phyloP scores from a whole-genome alignment of 2,329 filamentous ascomycete genomes.

The Samsoniella hepiali region DNA sequence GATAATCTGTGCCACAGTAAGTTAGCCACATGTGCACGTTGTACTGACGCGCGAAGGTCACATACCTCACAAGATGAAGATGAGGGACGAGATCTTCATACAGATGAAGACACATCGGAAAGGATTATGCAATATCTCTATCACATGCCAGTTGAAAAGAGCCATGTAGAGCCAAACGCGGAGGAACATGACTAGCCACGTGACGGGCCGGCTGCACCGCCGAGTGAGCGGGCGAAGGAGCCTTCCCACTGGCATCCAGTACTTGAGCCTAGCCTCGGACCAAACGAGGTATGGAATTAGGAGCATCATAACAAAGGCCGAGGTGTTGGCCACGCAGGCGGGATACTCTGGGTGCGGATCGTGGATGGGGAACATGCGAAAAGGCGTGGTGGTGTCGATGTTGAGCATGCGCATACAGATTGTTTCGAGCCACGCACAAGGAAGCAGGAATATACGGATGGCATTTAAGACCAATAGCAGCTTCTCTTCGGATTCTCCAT shows the following conservation, averaged over 20 bases:
- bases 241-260: background rate
- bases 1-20: no score
- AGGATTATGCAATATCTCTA: background rate
- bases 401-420: background rate
- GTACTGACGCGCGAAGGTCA: no score
- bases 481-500: background rate
- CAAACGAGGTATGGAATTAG: background rate
- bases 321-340: background rate
- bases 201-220: background rate
- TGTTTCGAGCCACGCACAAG: background rate
- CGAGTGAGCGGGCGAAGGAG: background rate
- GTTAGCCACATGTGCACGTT: no score
- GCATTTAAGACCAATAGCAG: background rate
- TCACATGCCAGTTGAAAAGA: background rate
- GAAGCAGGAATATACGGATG: background rate
- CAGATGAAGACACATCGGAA: background rate
- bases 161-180: constrained; percentile 8
- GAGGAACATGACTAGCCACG: background rate
- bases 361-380: constrained; percentile 1
- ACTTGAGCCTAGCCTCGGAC: background rate
- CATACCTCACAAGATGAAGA: background rate
- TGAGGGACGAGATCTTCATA: background rate
- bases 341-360: background rate
- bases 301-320: background rate
- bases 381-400: background rate